Evolutionary conservation across 495 filamentous ascomycete species (phyloP).

Genomic region (Polyplosphaeria fusca): DNA sequence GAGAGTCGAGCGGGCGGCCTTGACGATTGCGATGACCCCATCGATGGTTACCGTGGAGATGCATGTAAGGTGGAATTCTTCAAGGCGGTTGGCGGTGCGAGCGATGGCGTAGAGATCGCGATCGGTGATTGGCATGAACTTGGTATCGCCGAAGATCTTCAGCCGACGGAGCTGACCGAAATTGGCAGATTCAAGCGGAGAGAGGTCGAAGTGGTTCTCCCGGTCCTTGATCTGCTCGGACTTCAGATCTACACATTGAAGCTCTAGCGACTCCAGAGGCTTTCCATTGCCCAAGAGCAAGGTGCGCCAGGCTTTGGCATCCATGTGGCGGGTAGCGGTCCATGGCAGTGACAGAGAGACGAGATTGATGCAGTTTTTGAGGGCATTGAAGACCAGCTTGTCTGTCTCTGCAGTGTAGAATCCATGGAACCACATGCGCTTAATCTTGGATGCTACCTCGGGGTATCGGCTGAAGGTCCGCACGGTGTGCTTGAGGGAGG

Average conservation of each 20-base stretch:
- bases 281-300: slow-evolving; percentile 39
- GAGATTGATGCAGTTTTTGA: slow-evolving; percentile 46
- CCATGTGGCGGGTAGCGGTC: slow-evolving; percentile 50
- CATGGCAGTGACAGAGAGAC: slow-evolving; percentile 50
- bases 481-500: slow-evolving; percentile 47
- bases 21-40: slow-evolving; percentile 50
- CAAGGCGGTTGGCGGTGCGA: slow-evolving; percentile 49
- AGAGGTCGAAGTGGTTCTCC: slow-evolving; percentile 34
- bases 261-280: slow-evolving; percentile 49
- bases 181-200: slow-evolving; percentile 44
- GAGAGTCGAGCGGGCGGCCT: slow-evolving; percentile 47
- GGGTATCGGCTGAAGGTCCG: slow-evolving; percentile 45
- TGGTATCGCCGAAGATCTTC: slow-evolving; percentile 54
- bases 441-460: slow-evolving; percentile 46
- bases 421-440: slow-evolving; percentile 55
- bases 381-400: slow-evolving; percentile 44
- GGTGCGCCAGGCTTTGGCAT: slow-evolving; percentile 46
- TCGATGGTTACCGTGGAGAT: slow-evolving; percentile 50
- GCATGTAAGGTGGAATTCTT: slow-evolving; percentile 52
- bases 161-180: slow-evolving; percentile 48
- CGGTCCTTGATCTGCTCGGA: slow-evolving; percentile 37
- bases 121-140: slow-evolving; percentile 51
- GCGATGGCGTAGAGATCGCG: slow-evolving; percentile 49
- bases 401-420: slow-evolving; percentile 51
- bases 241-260: slow-evolving; percentile 48